A percentile compares a stretch with the other conserved stretches of the same genome.
These are phyloP conservation scores for Paxillus ammoniavirescens DNA, from an alignment of 768 basidiomycete species.

Conservation along the genomic window DNA sequence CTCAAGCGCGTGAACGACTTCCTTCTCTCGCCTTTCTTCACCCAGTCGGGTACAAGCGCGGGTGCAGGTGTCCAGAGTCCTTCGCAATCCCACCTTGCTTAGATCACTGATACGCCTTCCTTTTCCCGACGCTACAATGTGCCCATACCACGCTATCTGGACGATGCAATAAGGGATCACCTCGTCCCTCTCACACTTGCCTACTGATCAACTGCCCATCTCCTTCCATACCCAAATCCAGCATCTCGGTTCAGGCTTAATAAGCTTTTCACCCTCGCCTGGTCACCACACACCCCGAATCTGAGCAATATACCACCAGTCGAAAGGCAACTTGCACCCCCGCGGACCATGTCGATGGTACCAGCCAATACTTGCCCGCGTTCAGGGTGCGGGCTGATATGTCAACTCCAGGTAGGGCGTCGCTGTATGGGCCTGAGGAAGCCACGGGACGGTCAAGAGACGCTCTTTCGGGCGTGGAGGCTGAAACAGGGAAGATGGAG, in stretches of 20 bases:
- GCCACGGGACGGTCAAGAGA: conserved; percentile 42
- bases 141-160: background rate
- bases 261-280: background rate
- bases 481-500: conserved; percentile 47
- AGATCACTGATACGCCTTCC: background rate
- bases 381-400: conserved; percentile 51
- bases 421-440: conserved; percentile 82
- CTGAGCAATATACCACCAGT: conserved; percentile 58
- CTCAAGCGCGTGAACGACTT: conserved; percentile 79
- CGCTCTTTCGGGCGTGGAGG: conserved; percentile 8
- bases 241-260: background rate
- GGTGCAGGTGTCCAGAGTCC: background rate
- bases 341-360: conserved; percentile 73
- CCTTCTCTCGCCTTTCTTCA: conserved; percentile 45
- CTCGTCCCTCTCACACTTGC: no score
- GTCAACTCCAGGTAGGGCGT: conserved; percentile 68
- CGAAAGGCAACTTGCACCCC: conserved; percentile 57
- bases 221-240: background rate
- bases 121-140: background rate
- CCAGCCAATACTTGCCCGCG: conserved; percentile 63
- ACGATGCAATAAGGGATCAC: background rate
- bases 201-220: no score
- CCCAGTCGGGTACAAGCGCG: background rate
- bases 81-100: background rate
- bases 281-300: conserved; percentile 25